Conservation (phyloP, 352 stramenopile species). For the Plasmopara halstedii region DNA sequence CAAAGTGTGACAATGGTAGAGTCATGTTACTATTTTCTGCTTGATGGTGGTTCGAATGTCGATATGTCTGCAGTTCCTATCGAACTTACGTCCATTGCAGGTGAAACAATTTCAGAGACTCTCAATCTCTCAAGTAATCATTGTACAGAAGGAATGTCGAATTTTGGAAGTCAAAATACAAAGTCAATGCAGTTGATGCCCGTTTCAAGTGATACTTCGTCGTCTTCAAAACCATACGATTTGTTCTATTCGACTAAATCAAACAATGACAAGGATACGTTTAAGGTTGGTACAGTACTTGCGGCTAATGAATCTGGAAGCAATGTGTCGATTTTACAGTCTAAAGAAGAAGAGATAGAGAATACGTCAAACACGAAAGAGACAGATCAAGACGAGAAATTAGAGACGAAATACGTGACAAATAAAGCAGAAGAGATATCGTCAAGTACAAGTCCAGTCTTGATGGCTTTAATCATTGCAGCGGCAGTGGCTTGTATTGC, state of each 20-base stretch:
- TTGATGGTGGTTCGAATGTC: conserved; percentile 23
- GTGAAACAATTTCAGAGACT: conserved; percentile 44
- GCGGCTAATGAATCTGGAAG: conserved; percentile 10
- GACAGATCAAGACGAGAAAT: conserved; percentile 3
- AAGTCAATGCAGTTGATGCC: no score
- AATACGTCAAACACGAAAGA: conserved; percentile 12
- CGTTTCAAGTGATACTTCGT: no score
- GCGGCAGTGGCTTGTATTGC: conserved; percentile 17
- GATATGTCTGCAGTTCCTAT: conserved; percentile 33
- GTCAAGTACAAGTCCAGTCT: conserved; percentile 16
- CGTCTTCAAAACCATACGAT: conserved; percentile 7
- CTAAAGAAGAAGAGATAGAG: conserved; percentile 17
- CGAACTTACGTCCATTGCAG: conserved; percentile 39
- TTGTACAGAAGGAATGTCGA: conserved; percentile 32
- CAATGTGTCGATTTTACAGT: conserved; percentile 26
- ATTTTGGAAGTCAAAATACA: conserved; percentile 11
- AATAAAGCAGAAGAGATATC: conserved; percentile 8
- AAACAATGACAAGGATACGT: no score
- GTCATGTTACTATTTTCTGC: conserved; percentile 59
- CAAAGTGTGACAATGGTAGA: conserved; percentile 59
- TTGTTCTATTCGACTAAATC: conserved; percentile 12
- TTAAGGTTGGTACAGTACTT: conserved; percentile 20
- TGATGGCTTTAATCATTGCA: conserved; percentile 17
- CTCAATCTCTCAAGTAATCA: conserved; percentile 30
- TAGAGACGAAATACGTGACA: conserved; percentile 13